phyloP scores from a whole-genome alignment of 2,329 filamentous ascomycete species.

The Rachicladosporium sp. region DNA sequence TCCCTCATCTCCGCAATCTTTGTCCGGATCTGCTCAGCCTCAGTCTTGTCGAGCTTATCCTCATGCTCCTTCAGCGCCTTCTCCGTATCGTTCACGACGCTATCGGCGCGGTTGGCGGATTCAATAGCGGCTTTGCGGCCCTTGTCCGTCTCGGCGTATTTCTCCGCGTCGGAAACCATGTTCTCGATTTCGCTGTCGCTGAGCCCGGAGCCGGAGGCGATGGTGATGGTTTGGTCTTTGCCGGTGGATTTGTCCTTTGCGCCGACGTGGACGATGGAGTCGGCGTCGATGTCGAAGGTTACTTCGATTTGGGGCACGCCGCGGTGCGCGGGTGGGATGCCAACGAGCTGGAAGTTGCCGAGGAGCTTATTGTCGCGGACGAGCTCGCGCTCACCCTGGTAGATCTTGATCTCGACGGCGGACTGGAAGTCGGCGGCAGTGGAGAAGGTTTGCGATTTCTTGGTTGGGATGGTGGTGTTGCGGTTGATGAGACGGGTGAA shows the following conservation, averaged over 20 bases:
- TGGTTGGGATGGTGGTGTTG: slow-evolving; percentile 97
- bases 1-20: slow-evolving; percentile 79
- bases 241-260: slow-evolving; percentile 98
- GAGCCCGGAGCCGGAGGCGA: slow-evolving; percentile 92
- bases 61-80: slow-evolving; percentile 95
- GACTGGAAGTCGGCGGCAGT: slow-evolving; percentile 97
- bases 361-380: slow-evolving; percentile 97
- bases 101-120: slow-evolving; percentile 93
- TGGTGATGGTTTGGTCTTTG: slow-evolving; percentile 99
- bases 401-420: slow-evolving; percentile 98
- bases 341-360: slow-evolving; percentile 98
- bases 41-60: slow-evolving; percentile 91
- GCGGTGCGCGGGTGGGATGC: slow-evolving; percentile 89
- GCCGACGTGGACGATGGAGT: slow-evolving; percentile 94
- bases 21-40: slow-evolving; percentile 85
- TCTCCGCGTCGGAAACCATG: slow-evolving; percentile 97
- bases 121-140: slow-evolving; percentile 93
- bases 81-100: slow-evolving; percentile 92
- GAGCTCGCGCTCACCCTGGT: slow-evolving; percentile 98
- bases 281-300: slow-evolving; percentile 96
- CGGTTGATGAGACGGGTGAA: slow-evolving; percentile 98
- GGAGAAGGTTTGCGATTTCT: slow-evolving; percentile 98
- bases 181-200: slow-evolving; percentile 88
- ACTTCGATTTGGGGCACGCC: slow-evolving; percentile 95
- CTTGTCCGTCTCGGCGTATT: slow-evolving; percentile 89